A percentile compares a stretch with the other conserved stretches of the same genome.
Conservation (phyloP, 2,329 filamentous ascomycete genomes). For the Botrytis hyacinthi region DNA sequence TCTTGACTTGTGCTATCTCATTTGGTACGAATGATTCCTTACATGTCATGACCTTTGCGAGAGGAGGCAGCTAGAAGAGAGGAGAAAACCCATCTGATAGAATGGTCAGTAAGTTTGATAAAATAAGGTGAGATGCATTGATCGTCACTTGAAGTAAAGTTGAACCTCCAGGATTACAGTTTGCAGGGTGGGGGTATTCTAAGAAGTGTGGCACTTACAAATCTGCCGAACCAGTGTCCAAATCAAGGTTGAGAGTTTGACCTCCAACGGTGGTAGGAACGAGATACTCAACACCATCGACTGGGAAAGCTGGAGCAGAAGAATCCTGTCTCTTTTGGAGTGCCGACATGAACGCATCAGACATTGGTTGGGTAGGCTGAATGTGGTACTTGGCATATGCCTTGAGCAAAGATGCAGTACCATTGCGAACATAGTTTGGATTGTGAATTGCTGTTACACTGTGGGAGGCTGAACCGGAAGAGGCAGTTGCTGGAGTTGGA, state of each 20-base stretch:
- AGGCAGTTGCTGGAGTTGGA: neutral
- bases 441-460: constrained; percentile 35
- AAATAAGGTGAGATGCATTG: neutral
- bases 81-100: constrained; percentile 36
- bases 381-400: constrained; percentile 38
- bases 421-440: constrained; percentile 34
- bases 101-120: constrained; percentile 1
- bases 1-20: neutral
- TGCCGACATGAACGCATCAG: constrained; percentile 27
- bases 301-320: constrained; percentile 29
- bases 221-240: constrained; percentile 38
- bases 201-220: constrained; percentile 31
- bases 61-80: constrained; percentile 26
- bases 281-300: constrained; percentile 34
- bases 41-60: constrained; percentile 16
- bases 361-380: constrained; percentile 32
- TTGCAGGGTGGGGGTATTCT: neutral
- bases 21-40: neutral
- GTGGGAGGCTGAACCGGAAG: constrained; percentile 22
- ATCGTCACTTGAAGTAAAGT: neutral
- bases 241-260: constrained; percentile 36
- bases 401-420: constrained; percentile 37
- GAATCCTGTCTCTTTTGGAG: constrained; percentile 37
- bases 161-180: neutral
- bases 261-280: constrained; percentile 33